A percentile compares a stretch with the other conserved stretches of the same genome.
These are phyloP conservation scores for Neolentinus lepideus DNA, from an alignment of 1,284 basidiomycete species.

Conservation along the genomic window DNA sequence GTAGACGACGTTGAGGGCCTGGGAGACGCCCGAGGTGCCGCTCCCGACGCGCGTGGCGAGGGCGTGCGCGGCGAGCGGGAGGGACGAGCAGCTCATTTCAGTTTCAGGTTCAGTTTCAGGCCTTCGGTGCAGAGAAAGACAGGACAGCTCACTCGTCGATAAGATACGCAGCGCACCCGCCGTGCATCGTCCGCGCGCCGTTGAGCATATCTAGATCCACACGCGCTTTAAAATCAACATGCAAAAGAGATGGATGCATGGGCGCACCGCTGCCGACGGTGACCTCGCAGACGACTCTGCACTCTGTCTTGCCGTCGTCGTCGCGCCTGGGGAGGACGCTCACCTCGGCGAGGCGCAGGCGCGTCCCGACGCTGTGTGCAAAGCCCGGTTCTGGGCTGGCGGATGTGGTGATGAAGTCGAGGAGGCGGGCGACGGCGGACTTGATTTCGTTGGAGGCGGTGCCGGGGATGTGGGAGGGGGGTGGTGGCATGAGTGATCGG, in stretches of 20 bases:
- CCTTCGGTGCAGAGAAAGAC: background rate
- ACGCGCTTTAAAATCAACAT: background rate
- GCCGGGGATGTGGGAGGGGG: no score
- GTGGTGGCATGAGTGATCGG: no score
- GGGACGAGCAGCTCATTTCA: background rate
- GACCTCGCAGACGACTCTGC: conserved; percentile 6
- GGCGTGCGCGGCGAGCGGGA: background rate
- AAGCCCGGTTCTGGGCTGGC: background rate
- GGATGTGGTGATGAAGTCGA: background rate
- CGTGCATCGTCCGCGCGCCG: background rate
- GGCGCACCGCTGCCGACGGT: conserved; percentile 4
- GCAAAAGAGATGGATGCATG: no score
- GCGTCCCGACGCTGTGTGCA: background rate
- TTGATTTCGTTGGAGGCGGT: no score
- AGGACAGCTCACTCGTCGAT: background rate
- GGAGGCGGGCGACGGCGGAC: background rate
- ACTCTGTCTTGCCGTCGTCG: conserved; percentile 4
- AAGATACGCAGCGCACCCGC: background rate
- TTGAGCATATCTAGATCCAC: conserved; percentile 1
- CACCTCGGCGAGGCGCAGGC: conserved; percentile 1
- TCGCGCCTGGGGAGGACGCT: conserved; percentile 1
- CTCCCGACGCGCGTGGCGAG: background rate
- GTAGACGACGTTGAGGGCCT: background rate
- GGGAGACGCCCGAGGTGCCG: background rate
- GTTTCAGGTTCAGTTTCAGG: no score